phyloP scores from a whole-genome alignment of 352 stramenopile genomes.

The Pythium volutum region DNA sequence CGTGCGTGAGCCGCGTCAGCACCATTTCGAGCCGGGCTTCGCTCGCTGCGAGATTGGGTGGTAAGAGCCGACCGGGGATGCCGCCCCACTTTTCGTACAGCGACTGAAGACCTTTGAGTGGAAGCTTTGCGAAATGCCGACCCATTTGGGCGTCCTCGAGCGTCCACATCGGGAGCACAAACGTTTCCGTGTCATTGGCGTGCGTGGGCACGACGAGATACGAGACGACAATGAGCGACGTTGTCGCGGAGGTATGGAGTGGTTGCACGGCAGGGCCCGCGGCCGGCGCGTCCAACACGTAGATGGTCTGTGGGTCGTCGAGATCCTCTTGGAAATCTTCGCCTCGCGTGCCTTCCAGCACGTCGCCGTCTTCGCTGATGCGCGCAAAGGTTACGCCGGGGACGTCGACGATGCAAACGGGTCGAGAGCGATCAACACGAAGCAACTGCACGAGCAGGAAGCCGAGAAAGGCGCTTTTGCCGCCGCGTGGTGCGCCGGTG shows the following conservation, averaged over 20 bases:
- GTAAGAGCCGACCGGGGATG: constrained; percentile 3
- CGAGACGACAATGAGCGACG: constrained; percentile 1
- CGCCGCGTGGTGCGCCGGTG: constrained; percentile 3
- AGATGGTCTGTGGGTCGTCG: neutral
- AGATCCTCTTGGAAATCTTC: neutral
- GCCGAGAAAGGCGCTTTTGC: constrained; percentile 17
- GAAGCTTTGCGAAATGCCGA: neutral
- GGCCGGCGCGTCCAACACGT: constrained; percentile 5
- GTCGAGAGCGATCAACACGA: neutral
- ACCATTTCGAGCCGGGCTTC: neutral
- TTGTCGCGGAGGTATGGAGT: neutral
- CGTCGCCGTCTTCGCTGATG: neutral
- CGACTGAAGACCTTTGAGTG: neutral
- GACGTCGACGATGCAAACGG: constrained; percentile 7
- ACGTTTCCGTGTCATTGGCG: neutral
- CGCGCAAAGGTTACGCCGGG: constrained; percentile 9
- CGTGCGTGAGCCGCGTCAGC: neutral
- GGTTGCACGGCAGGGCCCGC: neutral
- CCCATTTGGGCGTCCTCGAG: neutral
- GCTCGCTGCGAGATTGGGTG: neutral
- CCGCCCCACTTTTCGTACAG: constrained; percentile 16
- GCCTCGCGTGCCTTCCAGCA: constrained; percentile 8
- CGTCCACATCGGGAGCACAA: constrained; percentile 13
- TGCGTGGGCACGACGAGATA: neutral
- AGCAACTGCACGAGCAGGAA: constrained; percentile 14